These are phyloP conservation scores for Rehmannia glutinosa DNA, from an alignment of 257 asterid species.

Conservation along the genomic window DNA sequence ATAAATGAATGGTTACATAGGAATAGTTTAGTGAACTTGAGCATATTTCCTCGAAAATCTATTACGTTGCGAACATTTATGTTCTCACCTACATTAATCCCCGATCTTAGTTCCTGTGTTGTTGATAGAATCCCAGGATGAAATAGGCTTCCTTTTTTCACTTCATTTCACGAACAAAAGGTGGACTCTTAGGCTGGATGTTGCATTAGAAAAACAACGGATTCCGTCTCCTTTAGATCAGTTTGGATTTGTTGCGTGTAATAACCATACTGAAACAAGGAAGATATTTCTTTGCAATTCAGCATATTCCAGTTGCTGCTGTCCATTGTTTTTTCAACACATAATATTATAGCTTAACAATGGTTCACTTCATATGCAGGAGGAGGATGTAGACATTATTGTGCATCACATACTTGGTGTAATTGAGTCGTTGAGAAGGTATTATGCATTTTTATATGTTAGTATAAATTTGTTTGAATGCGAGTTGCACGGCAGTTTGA, in stretches of 20 bases:
- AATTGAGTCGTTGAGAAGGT: conserved; percentile 66
- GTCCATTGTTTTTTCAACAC: not conserved
- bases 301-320: no score
- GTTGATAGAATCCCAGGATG: not conserved
- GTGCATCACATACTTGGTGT: conserved; percentile 70
- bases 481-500: not conserved
- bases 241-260: no score
- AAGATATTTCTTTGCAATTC: no score
- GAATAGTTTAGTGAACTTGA: not conserved
- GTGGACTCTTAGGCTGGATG: no score
- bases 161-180: not conserved
- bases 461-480: not conserved
- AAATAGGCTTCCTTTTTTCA: not conserved
- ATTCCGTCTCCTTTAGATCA: no score
- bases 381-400: conserved; percentile 68
- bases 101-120: no score
- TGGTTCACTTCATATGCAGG: conserved; percentile 37
- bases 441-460: not conserved
- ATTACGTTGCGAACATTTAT: not conserved
- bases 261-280: no score
- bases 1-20: not conserved
- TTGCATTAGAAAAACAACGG: no score
- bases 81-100: not conserved
- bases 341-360: not conserved
- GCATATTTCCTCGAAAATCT: not conserved